phyloP scores from a whole-genome alignment of 805 yeast species.

The Saccharomycopsis fibuligera region DNA sequence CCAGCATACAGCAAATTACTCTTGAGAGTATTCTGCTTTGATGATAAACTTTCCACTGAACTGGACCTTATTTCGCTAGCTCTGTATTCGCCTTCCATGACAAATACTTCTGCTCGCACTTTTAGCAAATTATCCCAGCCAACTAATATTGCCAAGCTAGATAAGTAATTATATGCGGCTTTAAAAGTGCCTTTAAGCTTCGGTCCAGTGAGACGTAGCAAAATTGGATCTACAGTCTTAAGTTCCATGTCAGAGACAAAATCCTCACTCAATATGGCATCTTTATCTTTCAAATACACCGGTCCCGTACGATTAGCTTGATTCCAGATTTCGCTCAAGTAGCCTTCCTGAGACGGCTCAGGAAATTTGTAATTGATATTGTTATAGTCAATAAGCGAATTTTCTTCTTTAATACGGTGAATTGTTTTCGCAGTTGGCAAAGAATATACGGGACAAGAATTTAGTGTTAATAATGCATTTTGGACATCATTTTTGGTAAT shows the following conservation, averaged over 20 bases:
- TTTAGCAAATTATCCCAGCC: slow-evolving; percentile 81
- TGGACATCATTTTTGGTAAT: slow-evolving; percentile 47
- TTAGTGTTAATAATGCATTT: slow-evolving; percentile 60
- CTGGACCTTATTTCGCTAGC: not conserved
- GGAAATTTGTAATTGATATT: slow-evolving; percentile 15
- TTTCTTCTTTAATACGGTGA: slow-evolving; percentile 25
- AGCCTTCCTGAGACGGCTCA: slow-evolving; percentile 20
- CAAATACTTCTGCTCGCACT: slow-evolving; percentile 63
- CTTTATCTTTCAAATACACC: slow-evolving; percentile 19
- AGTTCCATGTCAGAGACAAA: slow-evolving; percentile 28
- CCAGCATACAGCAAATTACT: slow-evolving; percentile 8
- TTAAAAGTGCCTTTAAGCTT: slow-evolving; percentile 46
- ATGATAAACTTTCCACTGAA: not conserved
- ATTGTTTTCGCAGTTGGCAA: slow-evolving; percentile 32
- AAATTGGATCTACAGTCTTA: slow-evolving; percentile 40
- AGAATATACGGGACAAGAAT: slow-evolving; percentile 65
- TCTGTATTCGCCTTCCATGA: slow-evolving; percentile 68
- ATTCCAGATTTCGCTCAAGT: slow-evolving; percentile 17
- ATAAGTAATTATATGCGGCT: slow-evolving; percentile 62
- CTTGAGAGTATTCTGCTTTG: not conserved
- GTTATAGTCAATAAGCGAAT: slow-evolving; percentile 11
- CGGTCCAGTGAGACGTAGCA: slow-evolving; percentile 46
- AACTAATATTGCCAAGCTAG: slow-evolving; percentile 55
- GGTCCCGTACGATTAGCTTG: slow-evolving; percentile 19
- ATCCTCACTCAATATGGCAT: slow-evolving; percentile 19